phyloP scores from a whole-genome alignment of 805 yeast genomes.

The Yarrowia sp. region DNA sequence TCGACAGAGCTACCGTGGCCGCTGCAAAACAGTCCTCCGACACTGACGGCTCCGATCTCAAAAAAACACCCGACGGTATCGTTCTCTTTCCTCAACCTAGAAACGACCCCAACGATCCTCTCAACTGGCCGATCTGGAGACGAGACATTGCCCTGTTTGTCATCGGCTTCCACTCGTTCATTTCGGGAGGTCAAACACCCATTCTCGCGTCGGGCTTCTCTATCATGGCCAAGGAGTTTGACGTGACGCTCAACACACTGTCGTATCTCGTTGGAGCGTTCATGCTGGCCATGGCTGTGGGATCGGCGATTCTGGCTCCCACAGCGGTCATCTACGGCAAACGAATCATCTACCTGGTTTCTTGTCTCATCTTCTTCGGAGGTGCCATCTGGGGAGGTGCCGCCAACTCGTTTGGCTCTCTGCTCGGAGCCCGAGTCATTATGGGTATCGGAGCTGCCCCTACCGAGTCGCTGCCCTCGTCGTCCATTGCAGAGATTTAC shows the following conservation, averaged over 20 bases:
- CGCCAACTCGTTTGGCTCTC: conserved; percentile 48
- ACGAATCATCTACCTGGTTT: conserved; percentile 52
- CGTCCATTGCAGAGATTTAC: conserved; percentile 61
- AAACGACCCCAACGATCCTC: conserved; percentile 61
- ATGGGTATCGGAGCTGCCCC: conserved; percentile 63
- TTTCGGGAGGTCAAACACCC: conserved; percentile 64
- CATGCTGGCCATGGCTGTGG: conserved; percentile 60
- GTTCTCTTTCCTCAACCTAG: conserved; percentile 62
- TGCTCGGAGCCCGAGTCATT: conserved; percentile 57
- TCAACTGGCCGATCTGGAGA: conserved; percentile 63
- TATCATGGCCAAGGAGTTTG: conserved; percentile 45
- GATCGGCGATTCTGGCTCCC: conserved; percentile 57
- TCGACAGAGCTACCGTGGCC: background rate
- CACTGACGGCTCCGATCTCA: conserved; percentile 36
- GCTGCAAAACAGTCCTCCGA: conserved; percentile 30
- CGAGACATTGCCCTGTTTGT: conserved; percentile 53
- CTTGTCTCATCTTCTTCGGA: conserved; percentile 49
- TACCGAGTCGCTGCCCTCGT: conserved; percentile 57
- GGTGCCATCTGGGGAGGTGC: conserved; percentile 57
- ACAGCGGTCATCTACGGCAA: conserved; percentile 58
- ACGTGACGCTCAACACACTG: conserved; percentile 43
- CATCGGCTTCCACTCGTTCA: conserved; percentile 56
- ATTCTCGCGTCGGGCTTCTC: conserved; percentile 57
- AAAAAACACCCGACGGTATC: conserved; percentile 50
- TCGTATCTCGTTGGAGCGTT: conserved; percentile 58